Evolutionary conservation across 768 basidiomycete species (phyloP).

Genomic region (Termitomyces sp.): DNA sequence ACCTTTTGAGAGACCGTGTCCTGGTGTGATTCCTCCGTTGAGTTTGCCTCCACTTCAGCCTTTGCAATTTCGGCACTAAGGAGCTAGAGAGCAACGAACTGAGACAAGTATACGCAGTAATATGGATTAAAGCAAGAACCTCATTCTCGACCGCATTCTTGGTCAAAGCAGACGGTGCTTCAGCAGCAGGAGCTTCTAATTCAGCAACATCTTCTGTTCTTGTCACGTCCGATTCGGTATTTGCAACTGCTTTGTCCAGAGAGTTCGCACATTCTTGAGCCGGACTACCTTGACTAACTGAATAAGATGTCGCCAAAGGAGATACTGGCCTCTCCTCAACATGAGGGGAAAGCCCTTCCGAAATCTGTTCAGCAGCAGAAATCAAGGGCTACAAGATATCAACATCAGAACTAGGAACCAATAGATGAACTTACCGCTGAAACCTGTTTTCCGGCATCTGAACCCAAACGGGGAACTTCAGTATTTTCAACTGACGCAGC

Average conservation of each 20-base stretch:
- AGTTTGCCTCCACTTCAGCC: neutral
- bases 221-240: neutral
- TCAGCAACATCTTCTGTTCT: neutral
- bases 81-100: neutral
- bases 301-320: slow-evolving; percentile 29
- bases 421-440: slow-evolving; percentile 3
- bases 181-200: neutral
- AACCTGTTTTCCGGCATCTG: slow-evolving; percentile 5
- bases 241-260: slow-evolving; percentile 3
- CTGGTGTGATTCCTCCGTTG: neutral
- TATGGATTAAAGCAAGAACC: neutral
- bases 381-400: slow-evolving; percentile 1
- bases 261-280: slow-evolving; percentile 9
- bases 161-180: neutral
- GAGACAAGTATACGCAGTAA: neutral
- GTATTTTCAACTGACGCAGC: neutral
- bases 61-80: neutral
- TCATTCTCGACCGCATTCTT: neutral
- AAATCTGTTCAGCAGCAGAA: neutral
- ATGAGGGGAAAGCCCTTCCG: neutral
- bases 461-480: slow-evolving; percentile 7
- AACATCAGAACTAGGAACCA: neutral
- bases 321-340: slow-evolving; percentile 22
- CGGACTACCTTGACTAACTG: slow-evolving; percentile 28
- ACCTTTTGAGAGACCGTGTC: neutral